phyloP scores from a whole-genome alignment of 495 filamentous ascomycete genomes.

The Corynascus novoguineensis region DNA sequence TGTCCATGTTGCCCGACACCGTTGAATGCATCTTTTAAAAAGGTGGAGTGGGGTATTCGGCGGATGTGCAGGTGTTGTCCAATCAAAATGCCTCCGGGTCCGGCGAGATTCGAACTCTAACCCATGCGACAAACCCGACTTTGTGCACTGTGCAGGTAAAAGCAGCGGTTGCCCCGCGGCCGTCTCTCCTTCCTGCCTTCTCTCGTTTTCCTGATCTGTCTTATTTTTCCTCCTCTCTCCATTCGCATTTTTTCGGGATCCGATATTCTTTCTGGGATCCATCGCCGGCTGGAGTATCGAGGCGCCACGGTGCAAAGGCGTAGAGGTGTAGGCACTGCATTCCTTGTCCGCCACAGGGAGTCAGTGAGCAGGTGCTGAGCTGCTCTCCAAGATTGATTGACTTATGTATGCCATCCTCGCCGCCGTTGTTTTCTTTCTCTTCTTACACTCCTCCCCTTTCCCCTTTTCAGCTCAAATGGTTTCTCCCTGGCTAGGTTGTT shows the following conservation, averaged over 20 bases:
- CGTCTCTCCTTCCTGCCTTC: conserved; percentile 3
- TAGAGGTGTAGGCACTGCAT: conserved; percentile 6
- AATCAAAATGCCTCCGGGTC: conserved; percentile 19
- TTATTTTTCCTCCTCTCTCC: background rate
- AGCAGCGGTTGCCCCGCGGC: conserved; percentile 13
- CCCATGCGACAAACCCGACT: conserved; percentile 3
- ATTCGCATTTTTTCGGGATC: background rate
- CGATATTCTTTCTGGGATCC: background rate
- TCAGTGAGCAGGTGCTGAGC: conserved; percentile 1
- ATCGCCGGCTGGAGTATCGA: conserved; percentile 1
- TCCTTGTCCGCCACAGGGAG: background rate
- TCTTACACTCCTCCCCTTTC: no score
- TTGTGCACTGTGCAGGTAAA: conserved; percentile 17
- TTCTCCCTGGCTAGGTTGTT: background rate
- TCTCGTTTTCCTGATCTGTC: conserved; percentile 1
- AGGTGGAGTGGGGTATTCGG: background rate
- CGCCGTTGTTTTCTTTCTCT: background rate
- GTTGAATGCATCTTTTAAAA: no score
- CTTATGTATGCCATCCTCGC: background rate
- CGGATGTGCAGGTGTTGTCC: conserved; percentile 8
- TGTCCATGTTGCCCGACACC: no score
- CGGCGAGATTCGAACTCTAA: conserved; percentile 11
- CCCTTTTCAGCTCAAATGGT: no score
- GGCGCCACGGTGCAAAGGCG: conserved; percentile 5
- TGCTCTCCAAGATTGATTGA: conserved; percentile 6